These are phyloP conservation scores for Tolypocladium cylindrosporum DNA, from an alignment of 2,329 filamentous ascomycete species.

Conservation along the genomic window DNA sequence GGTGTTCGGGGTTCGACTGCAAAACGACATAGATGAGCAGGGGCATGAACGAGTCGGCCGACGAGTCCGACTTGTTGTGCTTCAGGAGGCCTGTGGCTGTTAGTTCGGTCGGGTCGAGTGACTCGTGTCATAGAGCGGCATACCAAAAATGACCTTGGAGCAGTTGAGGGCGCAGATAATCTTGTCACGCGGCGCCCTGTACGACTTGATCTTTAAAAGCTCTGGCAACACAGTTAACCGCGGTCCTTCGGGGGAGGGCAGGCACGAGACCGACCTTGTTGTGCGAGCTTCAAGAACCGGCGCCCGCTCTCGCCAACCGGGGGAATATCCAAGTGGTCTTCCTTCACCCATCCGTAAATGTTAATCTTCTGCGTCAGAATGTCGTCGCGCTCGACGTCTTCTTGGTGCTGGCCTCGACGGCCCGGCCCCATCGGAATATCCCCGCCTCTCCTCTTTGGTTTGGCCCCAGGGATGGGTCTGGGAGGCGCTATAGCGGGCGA, in stretches of 20 bases:
- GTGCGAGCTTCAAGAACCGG: conserved; percentile 79
- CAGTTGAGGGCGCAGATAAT: conserved; percentile 97
- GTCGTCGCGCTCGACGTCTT: conserved; percentile 93
- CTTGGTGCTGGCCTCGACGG: conserved; percentile 89
- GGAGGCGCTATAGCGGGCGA: conserved; percentile 84
- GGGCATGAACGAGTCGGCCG: conserved; percentile 91
- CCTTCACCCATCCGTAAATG: conserved; percentile 90
- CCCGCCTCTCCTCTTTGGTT: conserved; percentile 57
- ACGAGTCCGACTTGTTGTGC: conserved; percentile 87
- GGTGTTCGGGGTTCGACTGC: conserved; percentile 85
- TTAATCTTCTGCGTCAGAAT: conserved; percentile 93
- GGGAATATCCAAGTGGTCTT: conserved; percentile 89
- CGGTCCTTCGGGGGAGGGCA: not conserved
- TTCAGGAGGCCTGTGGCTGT: conserved; percentile 62
- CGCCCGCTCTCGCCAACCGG: conserved; percentile 75
- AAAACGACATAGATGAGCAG: conserved; percentile 92
- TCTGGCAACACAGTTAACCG: conserved; percentile 43
- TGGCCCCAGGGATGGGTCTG: conserved; percentile 59
- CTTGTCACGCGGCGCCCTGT: conserved; percentile 93
- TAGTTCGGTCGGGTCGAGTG: not conserved
- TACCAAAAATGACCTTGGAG: conserved; percentile 98
- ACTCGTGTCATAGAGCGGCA: conserved; percentile 10
- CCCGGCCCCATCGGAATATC: conserved; percentile 68
- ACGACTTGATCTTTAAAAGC: conserved; percentile 90
- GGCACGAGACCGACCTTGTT: conserved; percentile 54